Conservation (phyloP, 2,329 filamentous ascomycete genomes). For the Huntiella moniliformis region DNA sequence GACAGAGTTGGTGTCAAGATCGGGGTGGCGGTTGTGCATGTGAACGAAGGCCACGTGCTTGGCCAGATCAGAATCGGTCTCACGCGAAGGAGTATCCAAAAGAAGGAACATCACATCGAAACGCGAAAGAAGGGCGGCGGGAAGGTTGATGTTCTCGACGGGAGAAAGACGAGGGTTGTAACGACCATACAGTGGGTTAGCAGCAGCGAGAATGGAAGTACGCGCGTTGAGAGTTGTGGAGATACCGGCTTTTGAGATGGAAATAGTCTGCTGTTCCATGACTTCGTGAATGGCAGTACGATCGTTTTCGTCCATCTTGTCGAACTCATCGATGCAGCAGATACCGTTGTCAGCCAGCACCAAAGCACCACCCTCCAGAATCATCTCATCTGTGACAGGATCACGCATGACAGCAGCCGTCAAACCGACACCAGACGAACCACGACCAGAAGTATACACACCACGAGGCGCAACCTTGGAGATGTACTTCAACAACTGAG, state of each 20-base stretch:
- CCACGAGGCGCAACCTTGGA: constrained; percentile 91
- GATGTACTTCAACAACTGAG: constrained; percentile 94
- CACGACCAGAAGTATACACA: constrained; percentile 65
- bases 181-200: constrained; percentile 90
- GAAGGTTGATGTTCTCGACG: constrained; percentile 97
- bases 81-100: constrained; percentile 78
- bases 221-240: constrained; percentile 76
- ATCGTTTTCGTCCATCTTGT: constrained; percentile 78
- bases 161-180: constrained; percentile 96
- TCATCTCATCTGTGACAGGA: constrained; percentile 69
- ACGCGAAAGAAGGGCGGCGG: constrained; percentile 87
- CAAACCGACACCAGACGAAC: constrained; percentile 64
- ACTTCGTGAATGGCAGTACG: constrained; percentile 72
- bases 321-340: constrained; percentile 74
- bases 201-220: constrained; percentile 86
- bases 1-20: constrained; percentile 31
- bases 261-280: constrained; percentile 77
- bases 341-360: constrained; percentile 69
- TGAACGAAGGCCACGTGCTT: constrained; percentile 93
- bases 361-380: constrained; percentile 61
- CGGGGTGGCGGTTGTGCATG: constrained; percentile 88
- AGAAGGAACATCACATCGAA: constrained; percentile 96
- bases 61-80: constrained; percentile 80
- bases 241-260: constrained; percentile 58
- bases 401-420: constrained; percentile 72